These are phyloP conservation scores for Cladosporium sp. DNA, from an alignment of 2,329 filamentous ascomycete species.

Conservation along the genomic window DNA sequence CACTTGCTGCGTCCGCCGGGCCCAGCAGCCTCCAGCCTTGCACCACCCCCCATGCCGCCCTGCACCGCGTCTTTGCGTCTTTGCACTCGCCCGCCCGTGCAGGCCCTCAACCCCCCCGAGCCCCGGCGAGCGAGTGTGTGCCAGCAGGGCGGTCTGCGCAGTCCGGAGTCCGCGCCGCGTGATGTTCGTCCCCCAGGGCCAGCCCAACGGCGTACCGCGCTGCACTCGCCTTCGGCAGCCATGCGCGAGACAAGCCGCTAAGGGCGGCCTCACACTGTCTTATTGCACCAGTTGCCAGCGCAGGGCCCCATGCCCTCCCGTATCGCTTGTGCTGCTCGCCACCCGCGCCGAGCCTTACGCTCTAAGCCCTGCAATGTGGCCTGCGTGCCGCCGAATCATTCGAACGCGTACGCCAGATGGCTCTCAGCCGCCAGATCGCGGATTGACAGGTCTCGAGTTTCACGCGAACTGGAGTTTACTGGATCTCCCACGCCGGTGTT, in stretches of 20 bases:
- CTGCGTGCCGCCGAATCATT: background rate
- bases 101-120: too few species aligned
- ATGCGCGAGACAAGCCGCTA: conserved; percentile 10
- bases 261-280: conserved; percentile 1
- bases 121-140: too few species aligned
- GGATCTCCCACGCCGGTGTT: conserved; percentile 6
- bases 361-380: background rate
- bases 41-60: too few species aligned
- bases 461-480: background rate
- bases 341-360: conserved; percentile 4
- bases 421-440: background rate
- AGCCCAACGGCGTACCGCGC: background rate
- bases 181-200: background rate
- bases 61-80: too few species aligned
- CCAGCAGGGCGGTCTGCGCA: background rate
- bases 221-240: conserved; percentile 3
- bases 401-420: background rate
- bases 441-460: conserved; percentile 2
- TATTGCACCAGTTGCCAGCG: conserved; percentile 8
- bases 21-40: too few species aligned
- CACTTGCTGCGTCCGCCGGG: background rate
- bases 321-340: conserved; percentile 1
- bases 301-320: conserved; percentile 9
- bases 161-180: conserved; percentile 2
- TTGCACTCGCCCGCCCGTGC: too few species aligned